Conservation (phyloP, 768 basidiomycete genomes). For the Serendipita indica region DNA sequence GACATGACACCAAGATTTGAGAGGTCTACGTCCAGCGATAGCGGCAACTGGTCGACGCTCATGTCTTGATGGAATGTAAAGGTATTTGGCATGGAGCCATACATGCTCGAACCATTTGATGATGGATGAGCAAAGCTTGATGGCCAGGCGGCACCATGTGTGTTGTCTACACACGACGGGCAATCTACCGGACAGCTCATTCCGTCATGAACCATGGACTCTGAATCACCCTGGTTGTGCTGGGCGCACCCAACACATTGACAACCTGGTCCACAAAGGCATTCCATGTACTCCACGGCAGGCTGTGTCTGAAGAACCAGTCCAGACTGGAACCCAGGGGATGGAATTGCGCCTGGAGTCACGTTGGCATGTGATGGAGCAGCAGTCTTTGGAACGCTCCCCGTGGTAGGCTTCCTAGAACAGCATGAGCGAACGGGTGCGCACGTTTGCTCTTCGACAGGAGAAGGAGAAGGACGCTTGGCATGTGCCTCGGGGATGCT, state of each 20-base stretch:
- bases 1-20: background rate
- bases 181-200: constrained; percentile 1
- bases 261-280: constrained; percentile 1
- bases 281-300: background rate
- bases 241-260: background rate
- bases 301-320: background rate
- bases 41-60: background rate
- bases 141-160: background rate
- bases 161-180: constrained; percentile 1
- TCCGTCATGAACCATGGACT: background rate
- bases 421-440: constrained; percentile 3
- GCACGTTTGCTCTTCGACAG: background rate
- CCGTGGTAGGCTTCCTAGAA: background rate
- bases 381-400: background rate
- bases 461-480: background rate
- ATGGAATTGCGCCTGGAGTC: too few species aligned
- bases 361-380: background rate
- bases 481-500: background rate
- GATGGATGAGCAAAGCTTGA: background rate
- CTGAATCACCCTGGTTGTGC: background rate
- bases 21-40: background rate
- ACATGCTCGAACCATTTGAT: background rate
- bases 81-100: background rate
- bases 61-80: background rate
- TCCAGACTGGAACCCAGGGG: too few species aligned